Conservation (phyloP, 176 grass and related monocot genomes). For the Triticum turgidum region DNA sequence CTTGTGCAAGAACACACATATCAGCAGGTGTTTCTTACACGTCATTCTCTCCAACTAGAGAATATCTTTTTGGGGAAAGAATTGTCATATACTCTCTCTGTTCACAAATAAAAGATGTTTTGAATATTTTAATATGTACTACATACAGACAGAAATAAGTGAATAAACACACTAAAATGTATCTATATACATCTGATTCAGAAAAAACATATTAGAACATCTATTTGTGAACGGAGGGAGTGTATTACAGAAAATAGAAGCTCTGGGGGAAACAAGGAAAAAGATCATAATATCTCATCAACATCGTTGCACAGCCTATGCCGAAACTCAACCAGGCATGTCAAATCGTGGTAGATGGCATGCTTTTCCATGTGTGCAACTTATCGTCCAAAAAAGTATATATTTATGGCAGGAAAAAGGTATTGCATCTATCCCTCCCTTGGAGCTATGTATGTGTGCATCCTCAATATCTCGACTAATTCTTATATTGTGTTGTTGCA, state of each 20-base stretch:
- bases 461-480: too few relatives aligned
- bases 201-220: too few relatives aligned
- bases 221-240: too few relatives aligned
- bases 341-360: neutral
- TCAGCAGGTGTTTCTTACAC: constrained; percentile 37
- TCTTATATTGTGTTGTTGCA: too few relatives aligned
- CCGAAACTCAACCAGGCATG: neutral
- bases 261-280: constrained; percentile 8
- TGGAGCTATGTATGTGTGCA: too few relatives aligned
- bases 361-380: neutral
- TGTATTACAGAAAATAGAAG: constrained; percentile 15
- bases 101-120: too few relatives aligned
- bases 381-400: neutral
- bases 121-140: too few relatives aligned
- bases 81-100: neutral
- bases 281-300: neutral
- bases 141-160: too few relatives aligned
- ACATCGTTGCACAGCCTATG: neutral
- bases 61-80: neutral
- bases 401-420: neutral
- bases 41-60: constrained; percentile 32
- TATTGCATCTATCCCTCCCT: neutral
- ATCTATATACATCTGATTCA: too few relatives aligned
- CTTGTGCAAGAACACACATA: constrained; percentile 18
- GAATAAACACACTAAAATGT: too few relatives aligned